Base-by-base conservation (phyloP, 106 monocot species). In the Apostasia ramifera region DNA sequence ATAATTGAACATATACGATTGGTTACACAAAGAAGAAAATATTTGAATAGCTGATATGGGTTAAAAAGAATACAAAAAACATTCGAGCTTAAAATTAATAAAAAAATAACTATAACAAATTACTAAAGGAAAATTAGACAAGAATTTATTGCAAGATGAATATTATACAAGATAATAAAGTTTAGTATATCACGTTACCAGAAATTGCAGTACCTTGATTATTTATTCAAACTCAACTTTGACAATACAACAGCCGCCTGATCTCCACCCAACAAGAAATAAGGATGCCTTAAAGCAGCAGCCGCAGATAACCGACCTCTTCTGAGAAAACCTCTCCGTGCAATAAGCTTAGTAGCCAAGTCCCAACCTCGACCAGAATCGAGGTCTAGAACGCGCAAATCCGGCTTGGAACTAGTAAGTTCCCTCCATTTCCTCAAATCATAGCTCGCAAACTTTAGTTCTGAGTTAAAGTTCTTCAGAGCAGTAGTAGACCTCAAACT, bases 381-480 rank as follows among this genome's bases (percentile, higher is more conserved):
- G 39, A 88, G 84, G 71, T 88, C 88, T 9, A 88, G 81, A 12
- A 88, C 15, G 66, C 84, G 46, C 40, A 88, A 61, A 50, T 88
- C 84, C 52, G 84, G 88, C 53, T 56, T 81, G 1, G 67, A 70
- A 6, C 88, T 75, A 56, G 88, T 88, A 7, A 3, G 3, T 56
- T 84, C 79, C 67, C 88, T 78, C 88, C 88, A 84, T 42, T 59
- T 76, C 48, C 71, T 84, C 59, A 88, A 61, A 66, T 88, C 73
- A 70, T 95, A 91, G 53, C 77, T 81, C 37, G 65, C 79, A 4
- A 26, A 39, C 50, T 88, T 95, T 6, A 95, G 66, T 76, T 95
- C 84, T n/a, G 88, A 76, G 75, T 95, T 95, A 74, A 95, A 95
- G 48, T 85, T 88, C 80, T 79, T 95, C 50, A 95, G 80, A 54